These are phyloP conservation scores for Xanthoconium stramineum DNA, from an alignment of 768 basidiomycete genomes.

Conservation along the genomic window DNA sequence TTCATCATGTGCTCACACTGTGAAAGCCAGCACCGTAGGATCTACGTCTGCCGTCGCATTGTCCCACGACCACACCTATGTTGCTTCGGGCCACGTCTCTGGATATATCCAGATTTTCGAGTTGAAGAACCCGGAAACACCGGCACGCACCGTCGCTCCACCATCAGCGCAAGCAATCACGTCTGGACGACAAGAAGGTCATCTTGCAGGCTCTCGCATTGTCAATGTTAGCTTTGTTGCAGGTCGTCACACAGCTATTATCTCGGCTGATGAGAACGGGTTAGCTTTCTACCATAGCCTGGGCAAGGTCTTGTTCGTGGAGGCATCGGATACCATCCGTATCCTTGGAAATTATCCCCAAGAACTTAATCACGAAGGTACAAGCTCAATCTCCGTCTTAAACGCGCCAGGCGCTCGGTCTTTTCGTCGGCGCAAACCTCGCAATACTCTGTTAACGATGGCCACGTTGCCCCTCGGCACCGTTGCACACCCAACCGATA, in stretches of 20 bases:
- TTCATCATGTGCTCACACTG: constrained; percentile 19
- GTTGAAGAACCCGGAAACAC: constrained; percentile 61
- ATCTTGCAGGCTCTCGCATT: constrained; percentile 77
- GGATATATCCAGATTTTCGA: constrained; percentile 89
- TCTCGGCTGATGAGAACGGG: constrained; percentile 87
- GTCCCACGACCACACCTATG: constrained; percentile 90
- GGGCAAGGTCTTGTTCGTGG: constrained; percentile 91
- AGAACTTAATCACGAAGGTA: constrained; percentile 19
- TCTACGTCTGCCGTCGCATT: constrained; percentile 86
- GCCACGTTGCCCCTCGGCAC: constrained; percentile 80
- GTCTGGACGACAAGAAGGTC: constrained; percentile 83
- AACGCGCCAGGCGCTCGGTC: constrained; percentile 22
- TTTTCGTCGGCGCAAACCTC: constrained; percentile 46
- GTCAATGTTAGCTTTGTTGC: constrained; percentile 84
- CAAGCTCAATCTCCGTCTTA: constrained; percentile 13
- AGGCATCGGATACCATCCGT: constrained; percentile 90
- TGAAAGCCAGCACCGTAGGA: constrained; percentile 58
- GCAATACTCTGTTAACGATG: constrained; percentile 75
- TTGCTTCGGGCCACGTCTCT: constrained; percentile 81
- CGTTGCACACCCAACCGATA: constrained; percentile 68
- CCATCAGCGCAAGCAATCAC: constrained; percentile 63
- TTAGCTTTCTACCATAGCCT: constrained; percentile 94
- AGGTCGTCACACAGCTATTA: constrained; percentile 87
- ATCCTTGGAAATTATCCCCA: constrained; percentile 90
- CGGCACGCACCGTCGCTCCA: constrained; percentile 69